These are phyloP conservation scores for Alternaria novae-zelandiae DNA, from an alignment of 2,329 filamentous ascomycete species.

Conservation along the genomic window DNA sequence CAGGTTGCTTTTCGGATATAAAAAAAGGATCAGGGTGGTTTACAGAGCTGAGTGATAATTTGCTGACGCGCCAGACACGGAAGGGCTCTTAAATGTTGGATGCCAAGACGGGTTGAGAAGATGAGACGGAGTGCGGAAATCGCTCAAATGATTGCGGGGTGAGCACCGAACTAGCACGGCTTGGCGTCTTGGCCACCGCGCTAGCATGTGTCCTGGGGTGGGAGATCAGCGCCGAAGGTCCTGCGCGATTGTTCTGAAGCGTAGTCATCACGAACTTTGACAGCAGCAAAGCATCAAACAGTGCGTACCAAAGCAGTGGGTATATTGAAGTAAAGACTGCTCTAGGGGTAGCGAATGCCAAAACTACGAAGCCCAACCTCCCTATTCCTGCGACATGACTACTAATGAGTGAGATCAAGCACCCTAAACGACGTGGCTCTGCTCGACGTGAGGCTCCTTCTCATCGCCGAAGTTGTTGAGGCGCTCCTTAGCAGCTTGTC, in stretches of 20 bases:
- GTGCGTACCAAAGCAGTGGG: not conserved
- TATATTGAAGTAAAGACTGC: not conserved
- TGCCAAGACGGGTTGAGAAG: not conserved
- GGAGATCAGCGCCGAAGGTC: not conserved
- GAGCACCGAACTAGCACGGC: not conserved
- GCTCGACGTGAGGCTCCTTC: conserved; percentile 21
- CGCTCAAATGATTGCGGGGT: not conserved
- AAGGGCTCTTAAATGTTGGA: not conserved
- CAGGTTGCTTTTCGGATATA: not conserved
- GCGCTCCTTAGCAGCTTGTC: conserved; percentile 22
- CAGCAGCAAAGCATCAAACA: not conserved
- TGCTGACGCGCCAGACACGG: not conserved
- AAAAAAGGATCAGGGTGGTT: not conserved
- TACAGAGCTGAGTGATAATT: not conserved
- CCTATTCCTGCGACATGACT: not conserved
- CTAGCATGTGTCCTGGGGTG: not conserved
- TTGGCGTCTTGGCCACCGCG: not conserved
- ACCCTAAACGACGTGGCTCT: not conserved
- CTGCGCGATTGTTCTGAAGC: not conserved
- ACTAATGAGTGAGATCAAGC: not conserved
- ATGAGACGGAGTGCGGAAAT: not conserved
- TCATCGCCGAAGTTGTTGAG: conserved; percentile 19
- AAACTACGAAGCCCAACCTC: not conserved
- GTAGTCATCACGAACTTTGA: not conserved
- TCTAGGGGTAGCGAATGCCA: not conserved